These are phyloP conservation scores for Kentomonas sorsogonicus DNA, from an alignment of 208 protist genomes.

Conservation along the genomic window DNA sequence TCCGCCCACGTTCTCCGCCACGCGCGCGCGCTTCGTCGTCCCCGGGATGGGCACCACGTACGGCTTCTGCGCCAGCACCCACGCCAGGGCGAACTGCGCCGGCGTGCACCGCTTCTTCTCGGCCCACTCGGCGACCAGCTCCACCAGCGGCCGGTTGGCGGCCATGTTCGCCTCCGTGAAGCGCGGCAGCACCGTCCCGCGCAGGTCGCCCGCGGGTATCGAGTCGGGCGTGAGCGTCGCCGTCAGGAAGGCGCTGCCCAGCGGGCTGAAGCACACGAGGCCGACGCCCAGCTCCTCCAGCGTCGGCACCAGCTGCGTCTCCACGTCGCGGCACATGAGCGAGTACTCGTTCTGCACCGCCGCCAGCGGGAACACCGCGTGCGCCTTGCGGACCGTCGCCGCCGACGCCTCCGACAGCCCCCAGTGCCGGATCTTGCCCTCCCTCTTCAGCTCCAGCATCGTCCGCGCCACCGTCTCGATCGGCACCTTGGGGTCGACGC, in stretches of 20 bases:
- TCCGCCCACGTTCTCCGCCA: conserved; percentile 19
- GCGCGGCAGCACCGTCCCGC: conserved; percentile 14
- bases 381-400: conserved; percentile 21
- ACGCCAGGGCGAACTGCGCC: conserved; percentile 26
- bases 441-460: conserved; percentile 28
- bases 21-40: conserved; percentile 20
- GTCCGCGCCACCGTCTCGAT: conserved; percentile 27
- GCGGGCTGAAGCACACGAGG: conserved; percentile 24
- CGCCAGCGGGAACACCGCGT: conserved; percentile 27
- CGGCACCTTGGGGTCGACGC: conserved; percentile 22
- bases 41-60: conserved; percentile 29
- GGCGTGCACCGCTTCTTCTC: conserved; percentile 16
- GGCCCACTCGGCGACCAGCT: conserved; percentile 14
- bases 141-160: conserved; percentile 9
- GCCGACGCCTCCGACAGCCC: conserved; percentile 21
- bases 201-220: conserved; percentile 11
- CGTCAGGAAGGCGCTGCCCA: conserved; percentile 23
- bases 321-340: conserved; percentile 19
- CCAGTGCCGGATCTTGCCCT: conserved; percentile 36
- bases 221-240: conserved; percentile 11
- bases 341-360: conserved; percentile 37
- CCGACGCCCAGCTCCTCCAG: conserved; percentile 32
- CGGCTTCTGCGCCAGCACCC: conserved; percentile 23
- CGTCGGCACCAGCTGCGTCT: conserved; percentile 20
- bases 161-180: conserved; percentile 13